A percentile compares a stretch with the other conserved stretches of the same genome.
phyloP scores from a whole-genome alignment of 768 basidiomycete species.

The Podaxis sp. region DNA sequence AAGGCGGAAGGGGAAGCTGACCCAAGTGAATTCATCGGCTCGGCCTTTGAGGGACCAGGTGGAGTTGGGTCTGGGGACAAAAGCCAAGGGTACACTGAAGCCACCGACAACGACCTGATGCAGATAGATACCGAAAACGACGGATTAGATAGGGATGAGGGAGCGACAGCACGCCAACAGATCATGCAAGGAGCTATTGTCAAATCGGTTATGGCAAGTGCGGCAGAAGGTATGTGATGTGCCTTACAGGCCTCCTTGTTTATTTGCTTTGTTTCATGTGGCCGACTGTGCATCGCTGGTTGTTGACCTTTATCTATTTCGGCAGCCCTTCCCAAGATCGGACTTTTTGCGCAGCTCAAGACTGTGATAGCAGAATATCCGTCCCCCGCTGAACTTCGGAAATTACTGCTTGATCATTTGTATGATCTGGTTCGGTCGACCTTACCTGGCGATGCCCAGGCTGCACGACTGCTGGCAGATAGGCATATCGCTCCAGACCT shows the following conservation, averaged over 20 bases:
- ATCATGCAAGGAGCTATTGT: constrained; percentile 83
- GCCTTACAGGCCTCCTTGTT: constrained; percentile 2
- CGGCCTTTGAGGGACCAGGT: not conserved
- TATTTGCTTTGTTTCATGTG: not conserved
- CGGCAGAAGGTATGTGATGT: constrained; percentile 60
- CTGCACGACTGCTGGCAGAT: constrained; percentile 34
- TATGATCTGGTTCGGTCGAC: constrained; percentile 32
- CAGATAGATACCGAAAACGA: constrained; percentile 40
- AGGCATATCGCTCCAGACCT: constrained; percentile 31
- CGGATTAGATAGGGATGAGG: constrained; percentile 43
- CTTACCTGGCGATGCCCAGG: constrained; percentile 35
- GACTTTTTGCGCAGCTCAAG: constrained; percentile 41
- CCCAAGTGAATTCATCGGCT: constrained; percentile 23
- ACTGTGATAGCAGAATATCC: constrained; percentile 38
- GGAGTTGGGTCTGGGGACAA: constrained; percentile 21
- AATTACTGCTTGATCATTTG: constrained; percentile 38
- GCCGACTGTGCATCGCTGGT: not conserved
- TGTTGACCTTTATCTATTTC: constrained; percentile 21
- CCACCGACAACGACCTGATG: constrained; percentile 25
- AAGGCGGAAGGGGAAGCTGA: constrained; percentile 26
- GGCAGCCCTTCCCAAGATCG: constrained; percentile 41
- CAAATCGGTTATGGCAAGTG: constrained; percentile 71
- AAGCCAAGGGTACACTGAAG: constrained; percentile 25
- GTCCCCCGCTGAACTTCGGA: constrained; percentile 32
- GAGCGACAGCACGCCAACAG: constrained; percentile 57